Evolutionary conservation across 352 stramenopile genomes (phyloP).

Genomic region (Pythium folliculosum): DNA sequence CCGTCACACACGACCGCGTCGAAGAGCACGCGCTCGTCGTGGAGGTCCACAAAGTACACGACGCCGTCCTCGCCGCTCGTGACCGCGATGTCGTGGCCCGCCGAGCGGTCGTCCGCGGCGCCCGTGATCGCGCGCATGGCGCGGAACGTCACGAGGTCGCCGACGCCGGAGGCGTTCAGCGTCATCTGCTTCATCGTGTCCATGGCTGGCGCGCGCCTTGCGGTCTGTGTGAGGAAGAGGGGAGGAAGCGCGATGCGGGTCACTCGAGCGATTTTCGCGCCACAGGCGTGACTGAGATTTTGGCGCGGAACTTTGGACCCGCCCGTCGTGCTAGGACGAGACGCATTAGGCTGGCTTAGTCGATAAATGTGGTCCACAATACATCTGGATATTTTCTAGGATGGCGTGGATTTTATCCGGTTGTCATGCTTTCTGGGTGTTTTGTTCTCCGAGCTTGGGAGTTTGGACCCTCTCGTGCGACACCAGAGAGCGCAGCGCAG

Average conservation of each 20-base stretch:
- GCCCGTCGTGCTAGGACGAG: not conserved
- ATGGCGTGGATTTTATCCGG: slow-evolving; percentile 7
- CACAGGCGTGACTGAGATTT: slow-evolving; percentile 22
- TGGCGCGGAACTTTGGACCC: slow-evolving; percentile 6
- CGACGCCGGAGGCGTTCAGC: slow-evolving; percentile 70
- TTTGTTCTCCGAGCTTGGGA: not conserved
- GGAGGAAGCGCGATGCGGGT: not conserved
- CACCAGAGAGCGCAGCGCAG: slow-evolving; percentile 6
- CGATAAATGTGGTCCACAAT: not conserved
- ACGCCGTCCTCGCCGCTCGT: slow-evolving; percentile 82
- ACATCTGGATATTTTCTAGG: not conserved
- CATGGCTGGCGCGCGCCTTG: slow-evolving; percentile 32
- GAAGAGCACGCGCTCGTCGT: slow-evolving; percentile 47
- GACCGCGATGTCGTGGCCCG: slow-evolving; percentile 58
- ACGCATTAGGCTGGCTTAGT: slow-evolving; percentile 3
- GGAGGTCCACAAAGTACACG: slow-evolving; percentile 74
- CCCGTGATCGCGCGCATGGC: slow-evolving; percentile 33
- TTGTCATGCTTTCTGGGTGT: not conserved
- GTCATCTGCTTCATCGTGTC: slow-evolving; percentile 81
- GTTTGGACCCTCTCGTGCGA: not conserved
- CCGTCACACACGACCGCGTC: slow-evolving; percentile 59
- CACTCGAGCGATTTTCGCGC: not conserved
- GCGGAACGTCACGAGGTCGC: slow-evolving; percentile 60
- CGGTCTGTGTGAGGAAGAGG: not conserved
- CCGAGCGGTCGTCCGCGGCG: slow-evolving; percentile 33